Conservation (phyloP, 106 monocot genomes). For the Iris macrosiphon region DNA sequence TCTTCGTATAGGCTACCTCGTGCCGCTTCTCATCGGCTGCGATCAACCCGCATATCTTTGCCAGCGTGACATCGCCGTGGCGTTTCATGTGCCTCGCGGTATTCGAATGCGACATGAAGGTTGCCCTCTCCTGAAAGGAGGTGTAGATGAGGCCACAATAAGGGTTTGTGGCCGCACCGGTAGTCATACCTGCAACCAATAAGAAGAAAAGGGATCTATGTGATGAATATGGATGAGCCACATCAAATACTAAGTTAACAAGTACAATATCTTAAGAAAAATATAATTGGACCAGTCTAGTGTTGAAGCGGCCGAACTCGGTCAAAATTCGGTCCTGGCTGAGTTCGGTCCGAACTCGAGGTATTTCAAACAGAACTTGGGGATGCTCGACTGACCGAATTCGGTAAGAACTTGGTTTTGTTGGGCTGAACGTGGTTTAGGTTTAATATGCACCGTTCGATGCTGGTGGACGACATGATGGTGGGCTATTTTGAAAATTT, state of each 20-base stretch:
- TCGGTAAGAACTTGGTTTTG: no score
- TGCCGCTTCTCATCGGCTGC: conserved; percentile 8
- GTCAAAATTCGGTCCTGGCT: no score
- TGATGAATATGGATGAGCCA: no score
- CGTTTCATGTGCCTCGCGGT: neutral
- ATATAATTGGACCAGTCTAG: neutral
- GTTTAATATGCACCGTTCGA: no score
- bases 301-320: neutral
- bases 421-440: no score
- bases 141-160: neutral
- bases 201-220: no score
- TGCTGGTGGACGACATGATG: no score
- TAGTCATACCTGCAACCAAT: neutral
- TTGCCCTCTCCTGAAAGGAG: conserved; percentile 4
- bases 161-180: neutral
- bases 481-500: no score
- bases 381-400: no score
- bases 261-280: neutral
- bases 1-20: neutral
- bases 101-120: conserved; percentile 1
- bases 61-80: conserved; percentile 5
- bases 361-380: no score
- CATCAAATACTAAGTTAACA: no score
- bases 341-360: no score
- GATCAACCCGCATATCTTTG: conserved; percentile 8